A percentile compares a stretch with the other conserved stretches of the same genome.
These are phyloP conservation scores for Rhododendron henanense DNA, from an alignment of 148 eudicot genomes.

Conservation along the genomic window DNA sequence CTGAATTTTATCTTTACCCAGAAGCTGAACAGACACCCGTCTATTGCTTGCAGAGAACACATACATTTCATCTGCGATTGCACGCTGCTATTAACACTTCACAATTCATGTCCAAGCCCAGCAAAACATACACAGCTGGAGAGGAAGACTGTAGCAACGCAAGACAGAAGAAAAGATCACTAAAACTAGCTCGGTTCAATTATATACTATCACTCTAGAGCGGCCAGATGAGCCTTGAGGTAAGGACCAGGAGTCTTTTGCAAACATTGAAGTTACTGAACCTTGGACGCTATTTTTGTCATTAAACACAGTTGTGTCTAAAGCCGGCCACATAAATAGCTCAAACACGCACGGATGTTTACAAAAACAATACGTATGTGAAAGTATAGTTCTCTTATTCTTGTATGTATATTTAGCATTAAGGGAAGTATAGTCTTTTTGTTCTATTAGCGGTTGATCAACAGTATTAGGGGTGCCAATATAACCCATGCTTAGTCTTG, in stretches of 20 bases:
- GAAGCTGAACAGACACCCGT: constrained; percentile 69
- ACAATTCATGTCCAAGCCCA: constrained; percentile 3
- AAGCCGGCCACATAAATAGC: background rate
- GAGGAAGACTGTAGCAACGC: background rate
- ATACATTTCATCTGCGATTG: constrained; percentile 88
- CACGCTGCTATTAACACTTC: background rate
- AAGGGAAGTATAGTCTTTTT: background rate
- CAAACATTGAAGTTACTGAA: background rate
- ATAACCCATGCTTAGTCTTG: background rate
- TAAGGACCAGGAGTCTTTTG: background rate
- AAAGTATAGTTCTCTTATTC: background rate
- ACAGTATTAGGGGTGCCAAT: background rate
- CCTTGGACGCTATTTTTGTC: background rate
- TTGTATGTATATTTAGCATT: background rate
- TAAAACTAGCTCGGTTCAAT: background rate
- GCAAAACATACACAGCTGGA: background rate
- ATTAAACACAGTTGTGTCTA: background rate
- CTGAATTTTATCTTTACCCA: constrained; percentile 84
- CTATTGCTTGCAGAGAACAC: constrained; percentile 77
- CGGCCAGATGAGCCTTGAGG: background rate
- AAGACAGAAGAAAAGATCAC: background rate
- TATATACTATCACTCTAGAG: background rate
- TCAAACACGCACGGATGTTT: background rate
- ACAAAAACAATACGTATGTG: background rate
- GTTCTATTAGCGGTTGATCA: background rate